Conservation (phyloP, 164 flowering plant species). For the Vitis riparia region DNA sequence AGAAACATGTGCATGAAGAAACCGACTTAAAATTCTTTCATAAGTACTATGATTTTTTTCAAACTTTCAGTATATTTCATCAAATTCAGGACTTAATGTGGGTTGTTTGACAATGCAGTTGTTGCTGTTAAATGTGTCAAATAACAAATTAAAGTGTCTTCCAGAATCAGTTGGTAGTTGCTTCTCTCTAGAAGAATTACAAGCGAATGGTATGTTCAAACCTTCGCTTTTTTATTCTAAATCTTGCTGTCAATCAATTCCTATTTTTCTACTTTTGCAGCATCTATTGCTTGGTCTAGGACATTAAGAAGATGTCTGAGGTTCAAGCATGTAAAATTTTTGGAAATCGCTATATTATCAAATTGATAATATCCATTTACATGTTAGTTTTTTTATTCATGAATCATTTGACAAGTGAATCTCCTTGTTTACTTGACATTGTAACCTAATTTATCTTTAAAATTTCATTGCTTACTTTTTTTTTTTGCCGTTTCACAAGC, state of each 20-base stretch:
- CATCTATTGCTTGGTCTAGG: background rate
- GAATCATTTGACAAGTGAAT: too few relatives aligned
- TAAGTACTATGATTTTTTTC: background rate
- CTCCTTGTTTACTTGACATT: too few relatives aligned
- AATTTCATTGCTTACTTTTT: too few relatives aligned
- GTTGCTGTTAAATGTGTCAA: conserved; percentile 73
- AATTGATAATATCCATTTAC: too few relatives aligned
- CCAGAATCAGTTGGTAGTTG: conserved; percentile 97
- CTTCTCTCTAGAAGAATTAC: conserved; percentile 88
- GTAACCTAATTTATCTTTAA: too few relatives aligned
- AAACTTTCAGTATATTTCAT: too few relatives aligned
- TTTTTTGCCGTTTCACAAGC: too few relatives aligned
- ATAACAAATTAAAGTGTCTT: conserved; percentile 71
- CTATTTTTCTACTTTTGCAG: background rate
- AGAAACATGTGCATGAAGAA: background rate
- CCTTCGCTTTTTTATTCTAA: background rate
- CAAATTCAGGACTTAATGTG: background rate
- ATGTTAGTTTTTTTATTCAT: too few relatives aligned
- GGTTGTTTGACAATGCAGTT: conserved; percentile 56
- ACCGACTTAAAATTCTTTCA: background rate
- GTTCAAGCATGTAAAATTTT: too few relatives aligned
- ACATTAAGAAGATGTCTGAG: too few relatives aligned
- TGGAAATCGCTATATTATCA: too few relatives aligned
- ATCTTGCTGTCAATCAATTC: background rate
- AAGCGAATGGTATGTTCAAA: conserved; percentile 71